These are phyloP conservation scores for Annulohypoxylon stygium DNA, from an alignment of 495 filamentous ascomycete genomes.

Conservation along the genomic window DNA sequence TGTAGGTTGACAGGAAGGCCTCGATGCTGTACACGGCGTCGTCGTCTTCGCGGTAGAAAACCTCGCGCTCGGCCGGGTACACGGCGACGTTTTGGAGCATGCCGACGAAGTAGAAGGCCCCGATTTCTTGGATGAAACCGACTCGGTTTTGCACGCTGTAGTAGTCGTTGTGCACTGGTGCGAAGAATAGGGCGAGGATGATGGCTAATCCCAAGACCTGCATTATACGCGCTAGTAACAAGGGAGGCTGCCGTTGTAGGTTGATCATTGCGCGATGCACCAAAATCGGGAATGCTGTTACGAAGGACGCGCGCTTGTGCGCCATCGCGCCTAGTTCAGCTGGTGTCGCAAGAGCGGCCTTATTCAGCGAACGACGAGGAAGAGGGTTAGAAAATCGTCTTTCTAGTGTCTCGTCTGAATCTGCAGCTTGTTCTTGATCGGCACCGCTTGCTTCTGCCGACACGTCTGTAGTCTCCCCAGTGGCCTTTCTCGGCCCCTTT, in stretches of 20 bases:
- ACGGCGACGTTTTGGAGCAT: slow-evolving; percentile 84
- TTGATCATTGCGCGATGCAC: slow-evolving; percentile 74
- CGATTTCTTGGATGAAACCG: slow-evolving; percentile 77
- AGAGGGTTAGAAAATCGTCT: slow-evolving; percentile 35
- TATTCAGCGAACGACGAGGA: slow-evolving; percentile 43
- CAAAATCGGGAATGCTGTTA: slow-evolving; percentile 72
- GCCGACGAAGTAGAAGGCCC: slow-evolving; percentile 78
- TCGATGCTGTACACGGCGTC: slow-evolving; percentile 75
- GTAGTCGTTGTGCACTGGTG: slow-evolving; percentile 76
- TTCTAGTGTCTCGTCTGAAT: slow-evolving; percentile 23
- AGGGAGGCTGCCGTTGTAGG: slow-evolving; percentile 72
- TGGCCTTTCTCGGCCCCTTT: slow-evolving; percentile 2
- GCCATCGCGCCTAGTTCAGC: slow-evolving; percentile 76
- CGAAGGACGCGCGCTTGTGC: slow-evolving; percentile 71
- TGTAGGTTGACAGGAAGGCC: slow-evolving; percentile 77
- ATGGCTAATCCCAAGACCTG: slow-evolving; percentile 76
- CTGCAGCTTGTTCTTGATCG: neutral
- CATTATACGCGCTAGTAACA: slow-evolving; percentile 73
- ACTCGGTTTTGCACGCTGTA: slow-evolving; percentile 76
- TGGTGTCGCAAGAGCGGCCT: slow-evolving; percentile 68
- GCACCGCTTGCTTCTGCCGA: slow-evolving; percentile 21
- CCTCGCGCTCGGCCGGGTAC: slow-evolving; percentile 75
- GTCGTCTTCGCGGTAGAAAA: slow-evolving; percentile 78
- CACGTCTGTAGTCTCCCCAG: neutral
- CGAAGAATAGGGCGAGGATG: slow-evolving; percentile 77